Evolutionary conservation across 495 filamentous ascomycete genomes (phyloP), one percentile per base, ranked within the genome.

Genomic region (Talaromyces adpressus): DNA sequence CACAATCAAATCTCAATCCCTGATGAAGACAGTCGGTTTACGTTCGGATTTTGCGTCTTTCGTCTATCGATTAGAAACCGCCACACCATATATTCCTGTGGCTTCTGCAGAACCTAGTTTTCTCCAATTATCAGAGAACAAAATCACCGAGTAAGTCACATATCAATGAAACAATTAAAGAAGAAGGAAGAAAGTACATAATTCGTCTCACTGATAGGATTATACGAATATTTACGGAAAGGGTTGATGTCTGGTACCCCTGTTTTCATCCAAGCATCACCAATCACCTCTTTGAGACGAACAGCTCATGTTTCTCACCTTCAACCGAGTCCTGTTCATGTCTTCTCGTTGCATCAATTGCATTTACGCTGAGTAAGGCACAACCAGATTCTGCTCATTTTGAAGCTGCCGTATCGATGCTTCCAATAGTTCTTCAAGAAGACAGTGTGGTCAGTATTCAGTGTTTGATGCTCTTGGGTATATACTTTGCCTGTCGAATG

Each of bases 401-500:
- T 53, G 49, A 53, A 53, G 49, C n/a, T 53, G 49, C 49, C 49
- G 23, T 53, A n/a, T 53, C 49, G n/a, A 53, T 53, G 49, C 18
- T 53, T 53, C 49, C 49, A 20, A 53, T 53, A 53, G 49, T 53
- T 12, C 49, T 53, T 18, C 49, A 53, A 53, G 49, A 53, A n/a
- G 49, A 53, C 11, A 53, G 49, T 12, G 49, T 53, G 18, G n/a
- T 53, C 49, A 53, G 49, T 27, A 53, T 53, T 53, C 49, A 53
- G 49, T 53, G 49, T 53, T 53, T 53, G 16, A 20, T 53, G 11
- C 49, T 53, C 49, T 53, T 53, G 49, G n/a, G 49, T 53, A 53
- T 53, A 53, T 57, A 57, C 23, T 57, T 57, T 57, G 53, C 53
- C 53, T 57, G 53, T 57, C 53, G 53, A 57, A 32, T 57, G 53